Percentiles rank a stretch among this genome's conserved stretches.
These are phyloP conservation scores for Peziza echinospora DNA, from an alignment of 495 filamentous ascomycete genomes.

Conservation along the genomic window DNA sequence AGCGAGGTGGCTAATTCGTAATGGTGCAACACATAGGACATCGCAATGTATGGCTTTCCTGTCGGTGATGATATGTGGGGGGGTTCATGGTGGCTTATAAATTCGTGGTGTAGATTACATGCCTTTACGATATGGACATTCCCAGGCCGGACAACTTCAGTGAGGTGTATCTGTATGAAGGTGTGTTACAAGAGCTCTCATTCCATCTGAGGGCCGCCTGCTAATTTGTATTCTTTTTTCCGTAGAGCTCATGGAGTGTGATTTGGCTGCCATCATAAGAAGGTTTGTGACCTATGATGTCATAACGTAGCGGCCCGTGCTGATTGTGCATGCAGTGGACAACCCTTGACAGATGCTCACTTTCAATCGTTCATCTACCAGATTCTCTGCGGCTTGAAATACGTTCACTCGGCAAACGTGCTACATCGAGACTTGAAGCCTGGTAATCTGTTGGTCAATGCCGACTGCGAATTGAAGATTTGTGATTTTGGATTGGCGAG, in stretches of 20 bases:
- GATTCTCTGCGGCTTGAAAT: slow-evolving; percentile 88
- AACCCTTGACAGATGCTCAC: slow-evolving; percentile 86
- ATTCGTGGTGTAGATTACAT: slow-evolving; percentile 90
- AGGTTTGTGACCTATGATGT: too few species aligned
- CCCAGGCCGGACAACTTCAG: slow-evolving; percentile 96
- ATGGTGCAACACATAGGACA: slow-evolving; percentile 24
- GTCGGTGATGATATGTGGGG: slow-evolving; percentile 1
- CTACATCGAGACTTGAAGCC: slow-evolving; percentile 93
- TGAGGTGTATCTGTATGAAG: slow-evolving; percentile 96
- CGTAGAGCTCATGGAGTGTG: slow-evolving; percentile 95
- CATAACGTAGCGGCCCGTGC: too few species aligned
- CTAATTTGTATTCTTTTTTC: slow-evolving; percentile 7
- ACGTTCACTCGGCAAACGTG: slow-evolving; percentile 96
- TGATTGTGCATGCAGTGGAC: slow-evolving; percentile 39
- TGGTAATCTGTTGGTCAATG: slow-evolving; percentile 90
- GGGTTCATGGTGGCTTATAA: slow-evolving; percentile 1
- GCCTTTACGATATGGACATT: slow-evolving; percentile 99
- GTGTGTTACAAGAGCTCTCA: slow-evolving; percentile 33
- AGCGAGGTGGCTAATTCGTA: not conserved
- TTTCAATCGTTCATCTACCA: slow-evolving; percentile 93
- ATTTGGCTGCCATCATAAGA: slow-evolving; percentile 91
- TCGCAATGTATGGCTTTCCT: slow-evolving; percentile 36
- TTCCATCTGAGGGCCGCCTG: not conserved
- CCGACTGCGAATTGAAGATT: slow-evolving; percentile 97
- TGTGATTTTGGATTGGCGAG: slow-evolving; percentile 93